Conservation (phyloP, 1,284 basidiomycete genomes). For the Fomes fomentarius region DNA sequence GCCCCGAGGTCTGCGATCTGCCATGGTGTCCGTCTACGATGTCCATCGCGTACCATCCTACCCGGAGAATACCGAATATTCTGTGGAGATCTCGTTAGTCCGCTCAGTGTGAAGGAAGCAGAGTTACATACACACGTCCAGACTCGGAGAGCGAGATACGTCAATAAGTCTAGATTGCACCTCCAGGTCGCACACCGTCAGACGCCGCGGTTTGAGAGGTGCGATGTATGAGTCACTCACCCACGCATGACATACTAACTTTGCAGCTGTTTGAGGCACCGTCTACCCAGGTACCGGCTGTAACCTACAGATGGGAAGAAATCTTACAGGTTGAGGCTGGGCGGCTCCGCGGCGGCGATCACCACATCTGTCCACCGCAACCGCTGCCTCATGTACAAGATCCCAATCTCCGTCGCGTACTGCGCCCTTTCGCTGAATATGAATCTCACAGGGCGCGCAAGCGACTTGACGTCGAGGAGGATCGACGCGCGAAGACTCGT, state of each 20-base stretch:
- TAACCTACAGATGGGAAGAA: not conserved
- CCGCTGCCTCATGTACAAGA: slow-evolving; percentile 1
- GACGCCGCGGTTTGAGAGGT: slow-evolving; percentile 3
- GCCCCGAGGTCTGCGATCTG: not conserved
- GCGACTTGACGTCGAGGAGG: too few species aligned
- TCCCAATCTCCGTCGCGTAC: slow-evolving; percentile 1
- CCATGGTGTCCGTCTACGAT: too few species aligned
- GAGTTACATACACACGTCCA: not conserved
- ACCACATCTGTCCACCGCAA: not conserved
- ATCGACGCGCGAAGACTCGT: slow-evolving; percentile 2
- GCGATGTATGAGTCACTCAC: not conserved
- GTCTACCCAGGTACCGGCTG: not conserved
- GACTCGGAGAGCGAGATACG: slow-evolving; percentile 7
- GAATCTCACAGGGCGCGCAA: too few species aligned
- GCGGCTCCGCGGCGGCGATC: slow-evolving; percentile 5
- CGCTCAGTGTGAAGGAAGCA: not conserved
- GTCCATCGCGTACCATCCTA: too few species aligned
- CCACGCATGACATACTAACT: not conserved
- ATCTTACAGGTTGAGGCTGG: not conserved
- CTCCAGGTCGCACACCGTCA: too few species aligned
- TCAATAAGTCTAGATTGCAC: too few species aligned
- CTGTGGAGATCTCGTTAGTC: slow-evolving; percentile 1
- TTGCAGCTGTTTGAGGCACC: not conserved
- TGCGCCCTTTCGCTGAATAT: not conserved
- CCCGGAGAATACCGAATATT: too few species aligned